Base-by-base conservation (phyloP, 1,284 basidiomycete species). In the Ganoderma boninense region DNA sequence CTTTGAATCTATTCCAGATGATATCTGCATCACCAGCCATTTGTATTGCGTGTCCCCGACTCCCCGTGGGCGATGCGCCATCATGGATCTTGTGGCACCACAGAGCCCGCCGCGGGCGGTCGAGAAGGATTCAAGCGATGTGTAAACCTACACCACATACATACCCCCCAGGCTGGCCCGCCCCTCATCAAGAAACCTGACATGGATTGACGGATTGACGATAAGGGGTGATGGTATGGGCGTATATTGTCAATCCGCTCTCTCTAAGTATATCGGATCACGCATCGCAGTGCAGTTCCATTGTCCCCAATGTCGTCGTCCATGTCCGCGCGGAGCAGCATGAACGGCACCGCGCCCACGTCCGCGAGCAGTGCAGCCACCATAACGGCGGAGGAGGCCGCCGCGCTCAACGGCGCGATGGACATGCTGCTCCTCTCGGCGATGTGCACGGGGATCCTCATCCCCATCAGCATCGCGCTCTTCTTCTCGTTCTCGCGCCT, bases 391-490 rank as follows among this genome's bases (percentile, higher is more conserved):
- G 54, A 57, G 54, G 54, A 57, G 29, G 54, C 54, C 18, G 54
- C 54, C 2, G 54, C 54, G 13, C 54, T 57, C 29, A 35, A 29
- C 18, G 54, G 54, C n/a, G 26, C 54, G 5, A 57, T 57, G 54
- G 54, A 57, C 54, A 29, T 57, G 29, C 29, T 57, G 11, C 54
- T 32, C 18, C 32, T 60, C 20, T 7, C 38, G n/a, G 32, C 57
- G 6, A n/a, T 60, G 35, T 60, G 32, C n/a, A 60, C 57, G 16
- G 57, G 57, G 29, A 38, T 40, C 38, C 57, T 60, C n/a, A 60
- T 60, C 5, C 57, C 57, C 2, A 60, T 60, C 10, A 60, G 29
- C n/a, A 40, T 60, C 20, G 20, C 32, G 32, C 57, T 60, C 0
- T 40, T 60, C 38, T 29, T 40, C 10, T 38, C 38, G 8, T 32